A percentile compares a stretch with the other conserved stretches of the same genome.
phyloP scores from a whole-genome alignment of 495 filamentous ascomycete genomes.

The Daldinia concentrica region DNA sequence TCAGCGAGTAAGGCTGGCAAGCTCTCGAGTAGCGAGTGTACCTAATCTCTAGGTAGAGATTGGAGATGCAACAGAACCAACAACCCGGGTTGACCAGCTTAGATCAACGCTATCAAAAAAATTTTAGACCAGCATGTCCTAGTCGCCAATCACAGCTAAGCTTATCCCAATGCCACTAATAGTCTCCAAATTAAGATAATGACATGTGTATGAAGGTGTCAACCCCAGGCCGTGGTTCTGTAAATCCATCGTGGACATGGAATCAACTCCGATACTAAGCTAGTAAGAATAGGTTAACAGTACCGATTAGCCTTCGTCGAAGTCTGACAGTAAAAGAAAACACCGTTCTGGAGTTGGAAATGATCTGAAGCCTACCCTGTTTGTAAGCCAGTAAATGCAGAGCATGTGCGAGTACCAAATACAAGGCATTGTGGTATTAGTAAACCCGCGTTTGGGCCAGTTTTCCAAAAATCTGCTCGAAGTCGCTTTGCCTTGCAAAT shows the following conservation, averaged over 20 bases:
- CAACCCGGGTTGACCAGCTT: constrained; percentile 12
- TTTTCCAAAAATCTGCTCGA: constrained; percentile 5
- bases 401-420: neutral
- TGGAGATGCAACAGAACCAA: constrained; percentile 17
- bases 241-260: neutral
- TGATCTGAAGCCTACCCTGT: neutral
- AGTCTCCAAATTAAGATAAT: neutral
- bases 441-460: neutral
- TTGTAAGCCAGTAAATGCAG: constrained; percentile 1
- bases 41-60: neutral
- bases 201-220: neutral
- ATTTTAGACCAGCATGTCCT: neutral
- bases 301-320: neutral
- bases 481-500: neutral
- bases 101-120: constrained; percentile 1
- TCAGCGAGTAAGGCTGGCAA: neutral
- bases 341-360: constrained; percentile 1
- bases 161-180: neutral
- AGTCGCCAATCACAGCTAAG: neutral
- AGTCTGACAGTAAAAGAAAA: neutral
- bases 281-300: constrained; percentile 1
- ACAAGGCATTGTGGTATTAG: neutral
- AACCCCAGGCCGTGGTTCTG: neutral
- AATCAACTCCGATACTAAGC: neutral
- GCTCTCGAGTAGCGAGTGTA: constrained; percentile 10